Conservation (phyloP, 164 flowering plant genomes). For the Paratinospora sagittata region DNA sequence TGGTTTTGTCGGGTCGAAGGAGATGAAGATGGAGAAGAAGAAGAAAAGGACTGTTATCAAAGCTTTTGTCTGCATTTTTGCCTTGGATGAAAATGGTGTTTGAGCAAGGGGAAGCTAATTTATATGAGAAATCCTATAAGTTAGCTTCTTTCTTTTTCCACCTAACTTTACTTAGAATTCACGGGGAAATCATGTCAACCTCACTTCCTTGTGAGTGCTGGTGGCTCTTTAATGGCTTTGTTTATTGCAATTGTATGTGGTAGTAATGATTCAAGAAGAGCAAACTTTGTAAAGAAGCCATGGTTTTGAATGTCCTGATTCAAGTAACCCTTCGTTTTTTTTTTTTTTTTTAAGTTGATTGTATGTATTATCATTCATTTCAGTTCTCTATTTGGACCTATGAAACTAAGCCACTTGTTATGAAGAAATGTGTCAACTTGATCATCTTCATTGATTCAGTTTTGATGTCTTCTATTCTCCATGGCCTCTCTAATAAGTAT, state of each 20-base stretch:
- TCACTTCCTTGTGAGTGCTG: slow-evolving; percentile 3
- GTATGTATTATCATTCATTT: too few relatives aligned
- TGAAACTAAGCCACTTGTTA: too few relatives aligned
- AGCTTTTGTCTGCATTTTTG: slow-evolving; percentile 17
- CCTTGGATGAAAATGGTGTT: background rate
- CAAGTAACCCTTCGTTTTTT: too few relatives aligned
- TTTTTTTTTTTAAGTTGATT: too few relatives aligned
- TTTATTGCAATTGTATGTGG: slow-evolving; percentile 6
- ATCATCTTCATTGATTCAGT: too few relatives aligned
- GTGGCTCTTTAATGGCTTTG: slow-evolving; percentile 5
- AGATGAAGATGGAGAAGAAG: slow-evolving; percentile 11
- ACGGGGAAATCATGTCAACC: slow-evolving; percentile 8
- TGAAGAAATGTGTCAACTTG: too few relatives aligned
- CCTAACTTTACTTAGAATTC: slow-evolving; percentile 14
- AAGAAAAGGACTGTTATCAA: slow-evolving; percentile 12
- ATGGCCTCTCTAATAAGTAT: too few relatives aligned
- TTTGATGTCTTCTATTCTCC: too few relatives aligned
- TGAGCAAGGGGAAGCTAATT: background rate
- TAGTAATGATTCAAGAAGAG: background rate
- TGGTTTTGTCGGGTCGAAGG: slow-evolving; percentile 1
- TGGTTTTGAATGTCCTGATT: background rate
- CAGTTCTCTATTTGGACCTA: too few relatives aligned
- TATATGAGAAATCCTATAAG: background rate
- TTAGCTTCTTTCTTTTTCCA: background rate
- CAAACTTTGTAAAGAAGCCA: background rate